Conservation (phyloP, 768 basidiomycete genomes). For the Pleurotus sapidus region DNA sequence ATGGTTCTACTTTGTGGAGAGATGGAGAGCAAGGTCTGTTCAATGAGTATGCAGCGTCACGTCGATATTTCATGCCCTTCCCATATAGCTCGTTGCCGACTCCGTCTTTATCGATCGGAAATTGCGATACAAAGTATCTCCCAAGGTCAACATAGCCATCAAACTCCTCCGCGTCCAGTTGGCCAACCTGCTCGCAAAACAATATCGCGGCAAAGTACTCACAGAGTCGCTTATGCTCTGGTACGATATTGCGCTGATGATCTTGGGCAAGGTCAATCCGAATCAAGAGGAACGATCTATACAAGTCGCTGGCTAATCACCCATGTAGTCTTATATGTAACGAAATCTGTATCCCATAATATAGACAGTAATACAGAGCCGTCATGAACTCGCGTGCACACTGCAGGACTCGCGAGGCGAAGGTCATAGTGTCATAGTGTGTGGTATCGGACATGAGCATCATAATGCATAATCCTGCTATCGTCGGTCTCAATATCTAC, state of each 20-base stretch:
- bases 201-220: conserved; percentile 63
- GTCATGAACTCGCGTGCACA: too few relatives aligned
- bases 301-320: neutral
- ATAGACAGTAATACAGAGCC: too few relatives aligned
- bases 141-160: conserved; percentile 76
- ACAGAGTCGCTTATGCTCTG: conserved; percentile 60
- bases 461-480: neutral
- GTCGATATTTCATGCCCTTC: neutral
- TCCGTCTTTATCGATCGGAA: conserved; percentile 83
- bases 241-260: conserved; percentile 68
- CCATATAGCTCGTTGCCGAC: conserved; percentile 62
- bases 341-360: too few relatives aligned
- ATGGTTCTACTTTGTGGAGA: conserved; percentile 88
- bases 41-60: neutral
- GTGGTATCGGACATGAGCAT: neutral
- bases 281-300: conserved; percentile 3
- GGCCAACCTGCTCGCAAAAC: conserved; percentile 52
- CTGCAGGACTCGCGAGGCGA: too few relatives aligned
- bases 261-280: conserved; percentile 50
- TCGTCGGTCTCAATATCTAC: neutral
- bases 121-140: conserved; percentile 64
- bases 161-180: conserved; percentile 75
- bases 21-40: conserved; percentile 71
- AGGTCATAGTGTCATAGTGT: neutral
- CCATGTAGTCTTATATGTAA: neutral